A percentile compares a stretch with the other conserved stretches of the same genome.
These are phyloP conservation scores for Cystobasidium onofrii DNA, from an alignment of 768 basidiomycete genomes.

Conservation along the genomic window DNA sequence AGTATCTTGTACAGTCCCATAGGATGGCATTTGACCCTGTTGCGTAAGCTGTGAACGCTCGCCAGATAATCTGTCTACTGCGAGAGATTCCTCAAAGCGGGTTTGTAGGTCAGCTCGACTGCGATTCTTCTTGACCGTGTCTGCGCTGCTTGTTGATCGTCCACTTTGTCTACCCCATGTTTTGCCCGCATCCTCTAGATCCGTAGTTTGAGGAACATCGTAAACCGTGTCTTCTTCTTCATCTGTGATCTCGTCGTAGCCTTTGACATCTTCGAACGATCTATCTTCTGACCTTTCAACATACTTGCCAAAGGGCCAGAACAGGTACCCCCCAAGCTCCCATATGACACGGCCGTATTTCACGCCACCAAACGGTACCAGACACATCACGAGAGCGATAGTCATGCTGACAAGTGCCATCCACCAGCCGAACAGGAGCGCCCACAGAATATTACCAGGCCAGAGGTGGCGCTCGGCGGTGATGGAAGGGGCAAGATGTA, in stretches of 20 bases:
- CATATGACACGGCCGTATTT: slow-evolving; percentile 77
- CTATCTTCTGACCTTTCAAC: slow-evolving; percentile 65
- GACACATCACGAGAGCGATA: slow-evolving; percentile 60
- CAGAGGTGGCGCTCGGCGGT: slow-evolving; percentile 86
- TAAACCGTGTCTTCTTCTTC: slow-evolving; percentile 48
- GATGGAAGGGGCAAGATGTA: slow-evolving; percentile 84
- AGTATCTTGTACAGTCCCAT: neutral
- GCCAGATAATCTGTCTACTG: neutral
- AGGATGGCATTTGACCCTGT: neutral
- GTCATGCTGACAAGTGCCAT: slow-evolving; percentile 63
- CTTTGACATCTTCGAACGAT: slow-evolving; percentile 42
- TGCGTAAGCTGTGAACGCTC: neutral
- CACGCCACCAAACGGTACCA: slow-evolving; percentile 70
- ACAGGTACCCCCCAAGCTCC: slow-evolving; percentile 90
- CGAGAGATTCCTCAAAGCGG: neutral
- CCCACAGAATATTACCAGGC: slow-evolving; percentile 92
- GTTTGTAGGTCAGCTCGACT: neutral
- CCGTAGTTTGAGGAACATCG: slow-evolving; percentile 42
- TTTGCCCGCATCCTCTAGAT: slow-evolving; percentile 6
- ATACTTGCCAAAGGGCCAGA: slow-evolving; percentile 96
- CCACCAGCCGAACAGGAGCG: slow-evolving; percentile 86
- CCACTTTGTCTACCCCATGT: slow-evolving; percentile 6
- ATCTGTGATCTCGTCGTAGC: slow-evolving; percentile 42
- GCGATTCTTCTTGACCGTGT: neutral
- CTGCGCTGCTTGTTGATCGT: neutral